Base-by-base conservation (phyloP, 2,329 filamentous ascomycete species). In the Penicillium expansum region DNA sequence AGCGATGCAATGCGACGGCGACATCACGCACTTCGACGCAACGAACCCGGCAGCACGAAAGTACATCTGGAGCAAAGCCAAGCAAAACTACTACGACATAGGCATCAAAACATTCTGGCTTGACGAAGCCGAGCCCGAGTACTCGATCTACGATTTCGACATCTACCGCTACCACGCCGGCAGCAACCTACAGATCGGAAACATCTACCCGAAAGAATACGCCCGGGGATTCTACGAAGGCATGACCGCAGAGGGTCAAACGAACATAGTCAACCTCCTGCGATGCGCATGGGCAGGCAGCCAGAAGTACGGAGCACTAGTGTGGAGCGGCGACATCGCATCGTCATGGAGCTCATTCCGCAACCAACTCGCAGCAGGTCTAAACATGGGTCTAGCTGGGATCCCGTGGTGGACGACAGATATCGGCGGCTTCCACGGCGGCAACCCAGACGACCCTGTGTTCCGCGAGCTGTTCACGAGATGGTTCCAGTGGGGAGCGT, bases 341-440 rank as follows among this genome's bases (percentile, higher is more conserved):
- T 84, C 81, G 0, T 85, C 82, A 0, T 89, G 86, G 86, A 70
- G 69, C 2, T 83, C 79, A 27, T 77, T 88, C 47, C 78, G 82
- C 4, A 80, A 83, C 56, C 85, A 89, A 67, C 73, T 88, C 2
- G 77, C 83, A 0, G 86, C 86, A 0, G 86, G 86, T 0, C 73
- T 89, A 20, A 86, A 86, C 66, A 87, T 87, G 82, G 86, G 84
- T 0, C 72, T 88, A 5, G 77, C 84, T 0, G 86, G 86, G 0
- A 78, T 88, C 10, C 80, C 84, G 0, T 88, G 85, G 85, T 89
- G 84, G 84, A 89, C 86, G 0, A 89, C 86, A 0, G 86, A 89
- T 62, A 88, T 89, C 51, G 86, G 86, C 1, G 86, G 86, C 0
- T 89, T 89, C 65, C 86, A 88, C 64, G 86, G 86, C 5, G 86